Evolutionary conservation across 371 early-diverging fungal genomes (phyloP).

Genomic region (Ordospora colligata): DNA sequence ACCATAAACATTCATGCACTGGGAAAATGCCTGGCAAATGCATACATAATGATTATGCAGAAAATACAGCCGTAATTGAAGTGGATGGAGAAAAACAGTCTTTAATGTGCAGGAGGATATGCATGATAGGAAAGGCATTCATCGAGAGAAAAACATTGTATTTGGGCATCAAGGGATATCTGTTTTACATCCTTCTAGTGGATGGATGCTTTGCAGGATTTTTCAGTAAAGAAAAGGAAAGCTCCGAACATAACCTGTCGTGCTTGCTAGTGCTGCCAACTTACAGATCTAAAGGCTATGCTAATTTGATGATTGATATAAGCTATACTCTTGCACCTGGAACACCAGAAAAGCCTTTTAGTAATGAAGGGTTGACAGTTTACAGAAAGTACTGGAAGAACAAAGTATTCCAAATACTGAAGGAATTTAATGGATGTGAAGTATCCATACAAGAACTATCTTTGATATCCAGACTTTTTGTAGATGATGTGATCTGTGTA

Average conservation of each 20-base stretch:
- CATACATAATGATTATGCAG: constrained; percentile 27
- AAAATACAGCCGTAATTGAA: constrained; percentile 32
- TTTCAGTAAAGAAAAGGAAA: constrained; percentile 53
- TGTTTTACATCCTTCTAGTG: constrained; percentile 48
- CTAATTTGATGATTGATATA: constrained; percentile 57
- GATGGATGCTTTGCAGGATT: constrained; percentile 50
- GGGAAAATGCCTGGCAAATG: constrained; percentile 17
- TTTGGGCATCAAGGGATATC: constrained; percentile 55
- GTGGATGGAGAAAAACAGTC: constrained; percentile 34
- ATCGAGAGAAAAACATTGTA: constrained; percentile 57
- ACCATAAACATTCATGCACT: constrained; percentile 47
- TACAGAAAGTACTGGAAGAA: constrained; percentile 57
- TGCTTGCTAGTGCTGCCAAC: constrained; percentile 58
- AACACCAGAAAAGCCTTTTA: constrained; percentile 59
- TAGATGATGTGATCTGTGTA: constrained; percentile 42
- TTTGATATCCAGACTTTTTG: constrained; percentile 29
- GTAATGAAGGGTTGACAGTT: constrained; percentile 29
- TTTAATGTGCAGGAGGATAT: constrained; percentile 46
- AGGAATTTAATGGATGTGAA: not conserved
- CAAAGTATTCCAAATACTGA: constrained; percentile 26
- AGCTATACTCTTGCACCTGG: constrained; percentile 45
- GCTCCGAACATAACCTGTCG: constrained; percentile 47
- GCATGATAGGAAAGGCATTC: constrained; percentile 49
- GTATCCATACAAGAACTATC: constrained; percentile 37
- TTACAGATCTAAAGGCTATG: constrained; percentile 48